Evolutionary conservation across 2,329 filamentous ascomycete genomes (phyloP).

Genomic region (Delphinella strobiligena): DNA sequence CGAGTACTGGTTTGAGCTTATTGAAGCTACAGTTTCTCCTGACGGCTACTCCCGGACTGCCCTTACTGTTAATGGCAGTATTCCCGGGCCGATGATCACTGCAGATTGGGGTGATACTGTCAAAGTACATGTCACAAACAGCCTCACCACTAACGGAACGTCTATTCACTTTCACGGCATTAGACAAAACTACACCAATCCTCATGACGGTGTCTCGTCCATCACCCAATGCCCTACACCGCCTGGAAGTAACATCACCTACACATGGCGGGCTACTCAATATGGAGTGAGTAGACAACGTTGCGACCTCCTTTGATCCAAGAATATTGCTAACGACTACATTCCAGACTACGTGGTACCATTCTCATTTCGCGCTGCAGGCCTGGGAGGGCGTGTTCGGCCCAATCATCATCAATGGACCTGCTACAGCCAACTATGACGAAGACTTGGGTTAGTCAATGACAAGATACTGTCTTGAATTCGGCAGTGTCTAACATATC

Average conservation of each 20-base stretch:
- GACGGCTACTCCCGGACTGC: conserved; percentile 20
- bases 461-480: no score
- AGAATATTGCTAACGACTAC: no score
- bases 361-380: no score
- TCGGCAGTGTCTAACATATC: no score
- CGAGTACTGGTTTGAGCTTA: conserved; percentile 21
- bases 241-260: conserved; percentile 18
- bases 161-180: conserved; percentile 41
- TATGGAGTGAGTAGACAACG: conserved; percentile 25
- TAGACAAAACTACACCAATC: conserved; percentile 39
- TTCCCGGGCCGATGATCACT: not conserved
- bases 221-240: conserved; percentile 31
- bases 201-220: conserved; percentile 35
- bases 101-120: conserved; percentile 22
- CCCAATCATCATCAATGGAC: conserved; percentile 32
- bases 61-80: conserved; percentile 8
- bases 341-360: no score
- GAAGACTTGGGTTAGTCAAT: conserved; percentile 31
- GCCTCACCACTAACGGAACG: conserved; percentile 24
- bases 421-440: conserved; percentile 28
- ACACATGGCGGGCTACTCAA: conserved; percentile 25
- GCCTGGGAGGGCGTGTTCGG: conserved; percentile 29
- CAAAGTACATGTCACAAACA: conserved; percentile 21
- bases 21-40: conserved; percentile 17
- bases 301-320: conserved; percentile 33